Conservation (phyloP, 2,329 filamentous ascomycete genomes). For the Sporothrix pallida region DNA sequence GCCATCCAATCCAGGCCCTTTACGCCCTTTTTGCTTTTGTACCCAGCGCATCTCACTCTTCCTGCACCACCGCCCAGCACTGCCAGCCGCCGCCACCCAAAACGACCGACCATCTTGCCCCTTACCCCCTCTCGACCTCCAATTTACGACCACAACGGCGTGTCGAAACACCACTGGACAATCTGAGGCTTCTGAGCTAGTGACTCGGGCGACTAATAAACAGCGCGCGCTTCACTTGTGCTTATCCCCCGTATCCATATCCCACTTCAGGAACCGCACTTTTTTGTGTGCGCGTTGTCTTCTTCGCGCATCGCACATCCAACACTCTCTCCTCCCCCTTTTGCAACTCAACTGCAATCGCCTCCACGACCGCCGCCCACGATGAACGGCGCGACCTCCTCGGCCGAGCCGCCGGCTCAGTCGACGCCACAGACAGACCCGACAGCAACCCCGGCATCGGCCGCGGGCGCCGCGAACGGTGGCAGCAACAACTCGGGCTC, state of each 20-base stretch:
- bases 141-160: slow-evolving; percentile 18
- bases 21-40: background rate
- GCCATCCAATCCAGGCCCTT: slow-evolving; percentile 22
- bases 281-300: slow-evolving; percentile 20
- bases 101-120: background rate
- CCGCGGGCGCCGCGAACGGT: slow-evolving; percentile 22
- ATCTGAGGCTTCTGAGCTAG: slow-evolving; percentile 7
- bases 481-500: slow-evolving; percentile 29
- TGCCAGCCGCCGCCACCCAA: background rate
- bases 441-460: slow-evolving; percentile 26
- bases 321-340: background rate
- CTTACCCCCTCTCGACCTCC: background rate
- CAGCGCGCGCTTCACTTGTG: slow-evolving; percentile 30
- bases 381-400: slow-evolving; percentile 37
- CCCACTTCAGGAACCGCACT: slow-evolving; percentile 19
- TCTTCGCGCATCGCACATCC: slow-evolving; percentile 6
- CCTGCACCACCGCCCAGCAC: background rate
- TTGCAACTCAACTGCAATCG: slow-evolving; percentile 2
- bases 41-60: background rate
- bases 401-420: slow-evolving; percentile 30
- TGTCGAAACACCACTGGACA: slow-evolving; percentile 15
- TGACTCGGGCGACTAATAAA: slow-evolving; percentile 27
- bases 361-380: slow-evolving; percentile 27
- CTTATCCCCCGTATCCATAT: slow-evolving; percentile 26
- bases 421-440: slow-evolving; percentile 29